Evolutionary conservation across 2,329 filamentous ascomycete species (phyloP).

Genomic region (Coccinonectria pachysandricola): DNA sequence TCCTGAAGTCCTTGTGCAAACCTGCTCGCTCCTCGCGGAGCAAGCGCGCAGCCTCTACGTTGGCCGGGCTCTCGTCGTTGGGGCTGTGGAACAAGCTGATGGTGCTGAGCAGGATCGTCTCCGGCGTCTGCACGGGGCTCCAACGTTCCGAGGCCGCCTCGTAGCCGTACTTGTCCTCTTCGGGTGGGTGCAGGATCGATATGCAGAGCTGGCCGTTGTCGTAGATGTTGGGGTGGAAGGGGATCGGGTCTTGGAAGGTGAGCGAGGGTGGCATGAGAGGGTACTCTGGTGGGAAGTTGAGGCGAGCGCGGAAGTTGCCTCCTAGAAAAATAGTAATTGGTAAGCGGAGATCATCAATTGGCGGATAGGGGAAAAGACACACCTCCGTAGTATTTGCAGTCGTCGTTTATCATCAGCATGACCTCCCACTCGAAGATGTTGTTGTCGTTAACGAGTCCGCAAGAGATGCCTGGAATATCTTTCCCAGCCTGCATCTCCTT

Average conservation of each 20-base stretch:
- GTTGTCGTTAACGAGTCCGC: conserved; percentile 70
- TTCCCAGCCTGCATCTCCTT: conserved; percentile 90
- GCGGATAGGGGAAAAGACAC: conserved; percentile 20
- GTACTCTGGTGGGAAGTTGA: conserved; percentile 77
- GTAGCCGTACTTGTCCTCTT: conserved; percentile 90
- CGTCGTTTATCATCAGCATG: conserved; percentile 96
- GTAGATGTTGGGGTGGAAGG: conserved; percentile 94
- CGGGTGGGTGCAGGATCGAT: conserved; percentile 89
- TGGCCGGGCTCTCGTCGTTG: conserved; percentile 92
- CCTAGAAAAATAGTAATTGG: conserved; percentile 38
- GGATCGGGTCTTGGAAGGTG: conserved; percentile 72
- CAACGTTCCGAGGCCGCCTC: conserved; percentile 84
- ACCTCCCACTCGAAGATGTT: conserved; percentile 98
- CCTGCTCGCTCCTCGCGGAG: conserved; percentile 67
- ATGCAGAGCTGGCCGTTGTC: conserved; percentile 83
- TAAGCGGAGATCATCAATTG: conserved; percentile 1
- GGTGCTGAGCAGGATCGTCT: conserved; percentile 85
- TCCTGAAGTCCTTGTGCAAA: conserved; percentile 61
- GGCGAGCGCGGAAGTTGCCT: conserved; percentile 79
- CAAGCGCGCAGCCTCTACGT: conserved; percentile 83
- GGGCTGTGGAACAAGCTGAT: conserved; percentile 88
- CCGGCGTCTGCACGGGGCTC: conserved; percentile 88
- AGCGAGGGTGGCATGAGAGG: conserved; percentile 82
- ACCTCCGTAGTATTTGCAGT: conserved; percentile 91
- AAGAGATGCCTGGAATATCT: conserved; percentile 89